Base-by-base conservation (phyloP, 139 green algal species). In the Chlamydomonas incerta region DNA sequence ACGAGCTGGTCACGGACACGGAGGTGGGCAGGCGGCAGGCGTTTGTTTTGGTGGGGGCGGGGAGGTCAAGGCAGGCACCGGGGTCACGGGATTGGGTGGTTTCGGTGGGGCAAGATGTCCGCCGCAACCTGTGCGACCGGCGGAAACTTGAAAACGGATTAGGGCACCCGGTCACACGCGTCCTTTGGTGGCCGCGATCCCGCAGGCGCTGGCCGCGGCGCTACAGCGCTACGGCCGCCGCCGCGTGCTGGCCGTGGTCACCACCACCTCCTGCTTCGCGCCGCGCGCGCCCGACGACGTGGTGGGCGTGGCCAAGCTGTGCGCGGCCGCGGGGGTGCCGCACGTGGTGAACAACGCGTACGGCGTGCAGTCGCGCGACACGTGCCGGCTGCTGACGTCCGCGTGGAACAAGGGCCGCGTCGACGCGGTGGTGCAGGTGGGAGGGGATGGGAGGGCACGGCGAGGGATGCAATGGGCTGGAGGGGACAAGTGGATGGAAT, bases 331-430 rank as follows among this genome's bases (percentile, higher is more conserved):
- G 1, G 92, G 90, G 35, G 72, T 99, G 15, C 86, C 90, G 0
- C 97, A 99, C 92, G 85, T 99, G 1, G 93, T 99, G 88, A 99
- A 99, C 91, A 99, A 99, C 79, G 97, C 97, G 11, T 99, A 99
- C 81, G 97, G 97, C 5, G 95, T 99, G 46, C 97, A 99, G 92
- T 33, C 60, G 46, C 55, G 90, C 14, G 75, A 57, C 29, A 86
- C 95, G 1, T 95, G 95, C 85, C 10, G 15, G 3, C 29, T 65
- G 52, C 52, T 93, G 31, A 85, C 79, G 15, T 37, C 82, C 8
- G 88, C 90, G 50, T 90, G 86, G 82, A 55, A 74, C 47, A 84
- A 81, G 67, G 89, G 97, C 1, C 90, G 97, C 15, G 96, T 99
- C 29, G 97, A 99, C 86, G 95, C 93, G 0, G 91, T 99, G 11